phyloP scores from a whole-genome alignment of 2,329 filamentous ascomycete species.

The Aspergillus thermomutatus region DNA sequence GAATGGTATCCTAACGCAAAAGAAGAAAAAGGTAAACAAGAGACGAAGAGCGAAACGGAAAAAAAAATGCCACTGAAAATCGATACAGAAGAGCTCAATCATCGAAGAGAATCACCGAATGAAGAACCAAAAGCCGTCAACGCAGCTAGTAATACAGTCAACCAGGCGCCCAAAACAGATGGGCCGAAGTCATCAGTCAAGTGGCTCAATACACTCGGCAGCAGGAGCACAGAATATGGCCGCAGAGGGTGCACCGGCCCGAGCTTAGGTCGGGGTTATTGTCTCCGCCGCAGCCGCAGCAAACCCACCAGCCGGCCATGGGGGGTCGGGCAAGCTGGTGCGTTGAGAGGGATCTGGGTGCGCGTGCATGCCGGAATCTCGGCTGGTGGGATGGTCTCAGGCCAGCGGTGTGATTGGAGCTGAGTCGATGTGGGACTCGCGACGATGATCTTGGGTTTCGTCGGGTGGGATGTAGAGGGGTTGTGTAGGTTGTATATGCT shows the following conservation, averaged over 20 bases:
- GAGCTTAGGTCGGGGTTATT: constrained; percentile 19
- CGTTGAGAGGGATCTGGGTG: neutral
- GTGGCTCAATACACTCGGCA: neutral
- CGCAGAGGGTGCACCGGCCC: constrained; percentile 18
- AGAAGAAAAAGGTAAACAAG: neutral
- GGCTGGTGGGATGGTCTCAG: neutral
- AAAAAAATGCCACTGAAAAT: neutral
- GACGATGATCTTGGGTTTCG: neutral
- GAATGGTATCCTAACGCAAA: neutral
- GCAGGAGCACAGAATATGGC: constrained; percentile 4
- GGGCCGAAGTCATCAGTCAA: neutral
- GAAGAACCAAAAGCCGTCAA: neutral
- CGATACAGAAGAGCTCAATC: neutral
- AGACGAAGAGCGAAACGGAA: neutral
- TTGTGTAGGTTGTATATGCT: neutral
- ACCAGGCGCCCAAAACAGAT: neutral
- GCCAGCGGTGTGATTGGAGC: neutral
- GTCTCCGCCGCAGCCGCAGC: constrained; percentile 16
- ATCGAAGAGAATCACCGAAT: neutral
- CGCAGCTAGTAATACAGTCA: neutral
- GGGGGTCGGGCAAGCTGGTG: neutral
- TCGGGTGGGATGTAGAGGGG: neutral
- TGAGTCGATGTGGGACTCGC: neutral
- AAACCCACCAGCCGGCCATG: constrained; percentile 20
- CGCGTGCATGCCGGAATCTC: neutral